Evolutionary conservation across 768 basidiomycete genomes (phyloP), one percentile per base, ranked within the genome.

Genomic region (Kwoniella bestiolae): DNA sequence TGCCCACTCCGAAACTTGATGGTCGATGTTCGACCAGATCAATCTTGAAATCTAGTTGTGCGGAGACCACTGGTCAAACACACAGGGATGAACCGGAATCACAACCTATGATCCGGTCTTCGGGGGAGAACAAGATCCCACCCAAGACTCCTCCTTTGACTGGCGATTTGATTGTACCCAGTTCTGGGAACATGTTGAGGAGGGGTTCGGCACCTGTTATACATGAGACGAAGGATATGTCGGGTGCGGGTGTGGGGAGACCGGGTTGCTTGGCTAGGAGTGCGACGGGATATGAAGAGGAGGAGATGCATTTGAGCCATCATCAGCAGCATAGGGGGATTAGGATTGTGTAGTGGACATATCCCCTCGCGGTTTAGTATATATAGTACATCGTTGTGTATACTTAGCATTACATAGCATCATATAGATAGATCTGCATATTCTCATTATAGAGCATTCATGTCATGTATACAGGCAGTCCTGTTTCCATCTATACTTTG

Each of bases 61-160:
- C 29, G 2, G 21, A n/a, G n/a, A 51, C n/a, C 29, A 23, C 25
- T 56, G 23, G 11, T 5, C 31, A 38, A 34, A 23, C 8, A 25
- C 32, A 26, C 41, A 28, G 29, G n/a, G n/a, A n/a, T n/a, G n/a
- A n/a, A n/a, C n/a, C 56, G 14, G 18, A 41, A 44, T 63, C 62
- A 12, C 46, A 41, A 16, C 62, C 62, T 4, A 63, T 63, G 62
- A 55, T 56, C 21, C 12, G 62, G 28, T 63, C 62, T n/a, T 56
- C 53, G 3, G 62, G 62, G 8, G 58, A 49, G 45, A 60, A 25
- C 3, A 49, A 32, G 23, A 47, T 49, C 9, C 58, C 58, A 49
- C 58, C 29, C 34, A 49, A 38, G 21, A 46, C 44, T 16, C 56
- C 56, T 57, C 56, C 56, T 31, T 41, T 57, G 26, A n/a, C 23